Conservation (phyloP, 306 rosid species). For the Psophocarpus tetragonolobus region DNA sequence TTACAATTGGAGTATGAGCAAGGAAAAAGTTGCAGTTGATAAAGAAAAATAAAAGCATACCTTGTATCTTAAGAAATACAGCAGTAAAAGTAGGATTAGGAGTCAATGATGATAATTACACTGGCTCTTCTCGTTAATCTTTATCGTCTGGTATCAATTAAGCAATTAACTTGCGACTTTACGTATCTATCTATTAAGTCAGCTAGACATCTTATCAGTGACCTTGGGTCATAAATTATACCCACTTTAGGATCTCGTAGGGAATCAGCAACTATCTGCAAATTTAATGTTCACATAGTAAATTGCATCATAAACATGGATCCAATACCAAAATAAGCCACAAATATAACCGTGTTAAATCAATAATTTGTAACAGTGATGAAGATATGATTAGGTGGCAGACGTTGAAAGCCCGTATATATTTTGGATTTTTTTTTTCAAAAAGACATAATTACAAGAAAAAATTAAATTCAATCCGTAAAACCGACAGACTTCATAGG, state of each 20-base stretch:
- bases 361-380: neutral
- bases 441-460: too few relatives aligned
- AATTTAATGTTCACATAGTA: conserved; percentile 10
- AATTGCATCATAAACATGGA: neutral
- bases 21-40: neutral
- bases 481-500: too few relatives aligned
- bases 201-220: conserved; percentile 67
- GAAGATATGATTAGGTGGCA: neutral
- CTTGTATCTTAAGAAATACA: conserved; percentile 32
- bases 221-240: conserved; percentile 69
- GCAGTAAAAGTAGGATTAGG: conserved; percentile 14
- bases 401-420: too few relatives aligned
- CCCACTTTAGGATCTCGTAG: conserved; percentile 76
- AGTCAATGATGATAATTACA: conserved; percentile 23
- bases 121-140: conserved; percentile 15
- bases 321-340: neutral
- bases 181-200: conserved; percentile 52
- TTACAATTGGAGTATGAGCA: neutral
- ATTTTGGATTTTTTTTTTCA: too few relatives aligned
- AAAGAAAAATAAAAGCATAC: neutral
- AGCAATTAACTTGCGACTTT: conserved; percentile 38
- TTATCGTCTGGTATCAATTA: conserved; percentile 29
- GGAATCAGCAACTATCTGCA: conserved; percentile 77
- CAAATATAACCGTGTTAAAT: neutral
- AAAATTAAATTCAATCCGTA: too few relatives aligned